Evolutionary conservation across 2,329 filamentous ascomycete genomes (phyloP), one percentile per base, ranked within the genome.

Genomic region (Aspergillus tanneri): DNA sequence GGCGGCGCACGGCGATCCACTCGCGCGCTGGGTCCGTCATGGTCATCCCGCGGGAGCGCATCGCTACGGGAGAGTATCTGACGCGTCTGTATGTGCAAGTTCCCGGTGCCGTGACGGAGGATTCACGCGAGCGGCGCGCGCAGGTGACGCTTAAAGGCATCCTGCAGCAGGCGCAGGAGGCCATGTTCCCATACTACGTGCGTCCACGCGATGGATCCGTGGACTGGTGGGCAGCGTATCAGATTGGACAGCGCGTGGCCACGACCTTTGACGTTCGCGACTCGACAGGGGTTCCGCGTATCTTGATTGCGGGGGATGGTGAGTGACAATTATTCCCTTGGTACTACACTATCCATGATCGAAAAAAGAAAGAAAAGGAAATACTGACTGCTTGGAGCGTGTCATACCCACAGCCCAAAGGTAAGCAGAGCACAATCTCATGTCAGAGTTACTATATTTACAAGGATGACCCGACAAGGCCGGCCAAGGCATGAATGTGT

Each of bases 401-500:
- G 84, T 57, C 87, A 90, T 65, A 89, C 86, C 0, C 86, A 89
- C 60, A 87, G 84, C 55, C 86, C 86, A 36, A 88, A 88, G 58
- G 66, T 67, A 55, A 27, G 19, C 9, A 35, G 22, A 16, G 9
- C 9, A n/a, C n/a, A n/a, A n/a, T n/a, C n/a, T n/a, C n/a, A n/a
- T n/a, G n/a, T n/a, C n/a, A n/a, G n/a, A n/a, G n/a, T n/a, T n/a
- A n/a, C n/a, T n/a, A n/a, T n/a, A n/a, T n/a, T n/a, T n/a, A n/a
- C n/a, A n/a, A n/a, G n/a, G n/a, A n/a, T n/a, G n/a, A n/a, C n/a
- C n/a, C n/a, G n/a, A n/a, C 2, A 25, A 72, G 73, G 86, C 86
- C 23, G 86, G 86, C 1, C 86, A 89, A 66, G 85, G 86, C 19
- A 90, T 89, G 86, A 89, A 89, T 63, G 86, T 86, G 0, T 85